Percentiles rank a stretch among this genome's conserved stretches.
Evolutionary conservation across 768 basidiomycete genomes (phyloP).

Genomic region (Strobilomyces dryophilus): DNA sequence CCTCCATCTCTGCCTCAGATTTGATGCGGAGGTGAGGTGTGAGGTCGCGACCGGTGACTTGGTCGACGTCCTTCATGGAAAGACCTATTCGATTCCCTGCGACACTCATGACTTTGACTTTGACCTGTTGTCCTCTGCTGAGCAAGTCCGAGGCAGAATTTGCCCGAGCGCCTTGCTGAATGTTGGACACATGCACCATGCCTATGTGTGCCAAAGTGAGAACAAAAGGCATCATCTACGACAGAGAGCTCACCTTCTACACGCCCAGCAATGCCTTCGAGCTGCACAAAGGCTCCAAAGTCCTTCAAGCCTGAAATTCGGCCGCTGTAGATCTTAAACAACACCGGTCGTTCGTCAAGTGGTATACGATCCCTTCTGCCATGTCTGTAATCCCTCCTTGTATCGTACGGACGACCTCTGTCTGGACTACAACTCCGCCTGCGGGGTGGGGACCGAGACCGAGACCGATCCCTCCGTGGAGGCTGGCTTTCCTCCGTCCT

Average conservation of each 20-base stretch:
- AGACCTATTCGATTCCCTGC: slow-evolving; percentile 78
- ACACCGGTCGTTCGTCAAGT: slow-evolving; percentile 77
- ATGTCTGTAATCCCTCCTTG: slow-evolving; percentile 39
- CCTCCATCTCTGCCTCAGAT: slow-evolving; percentile 89
- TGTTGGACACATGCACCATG: slow-evolving; percentile 96
- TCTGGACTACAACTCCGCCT: slow-evolving; percentile 57
- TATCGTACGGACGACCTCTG: slow-evolving; percentile 47
- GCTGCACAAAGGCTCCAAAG: slow-evolving; percentile 89
- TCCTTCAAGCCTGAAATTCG: slow-evolving; percentile 84
- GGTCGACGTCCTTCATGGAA: slow-evolving; percentile 99
- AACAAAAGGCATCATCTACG: neutral
- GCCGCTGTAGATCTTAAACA: slow-evolving; percentile 95
- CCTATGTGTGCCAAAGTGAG: slow-evolving; percentile 50
- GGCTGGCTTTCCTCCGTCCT: slow-evolving; percentile 46
- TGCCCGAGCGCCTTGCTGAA: slow-evolving; percentile 79
- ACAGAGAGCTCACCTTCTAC: slow-evolving; percentile 71
- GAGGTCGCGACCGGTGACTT: slow-evolving; percentile 82
- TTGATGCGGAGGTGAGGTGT: slow-evolving; percentile 94
- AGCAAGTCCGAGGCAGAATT: slow-evolving; percentile 87
- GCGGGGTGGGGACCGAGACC: slow-evolving; percentile 43
- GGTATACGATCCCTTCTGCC: slow-evolving; percentile 33
- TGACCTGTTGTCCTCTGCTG: slow-evolving; percentile 78
- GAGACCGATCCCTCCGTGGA: slow-evolving; percentile 48
- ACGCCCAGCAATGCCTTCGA: slow-evolving; percentile 84
- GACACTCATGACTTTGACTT: slow-evolving; percentile 95